Percentiles rank a stretch among this genome's conserved stretches.
Evolutionary conservation across 257 asterid genomes (phyloP).

Genomic region (Salvia rosmarinus): DNA sequence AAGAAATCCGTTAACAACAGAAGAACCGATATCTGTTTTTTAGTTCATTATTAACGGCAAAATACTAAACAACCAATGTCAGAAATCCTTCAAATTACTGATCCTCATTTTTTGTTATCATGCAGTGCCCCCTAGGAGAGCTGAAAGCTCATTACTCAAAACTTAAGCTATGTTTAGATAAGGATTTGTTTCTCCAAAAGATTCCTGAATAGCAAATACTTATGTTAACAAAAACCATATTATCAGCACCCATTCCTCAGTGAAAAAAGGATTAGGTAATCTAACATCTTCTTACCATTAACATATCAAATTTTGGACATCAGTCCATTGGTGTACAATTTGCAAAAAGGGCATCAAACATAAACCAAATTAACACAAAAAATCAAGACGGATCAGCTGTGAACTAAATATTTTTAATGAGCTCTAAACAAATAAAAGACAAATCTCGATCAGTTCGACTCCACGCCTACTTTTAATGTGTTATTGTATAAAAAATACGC

Average conservation of each 20-base stretch:
- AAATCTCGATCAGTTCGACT: neutral
- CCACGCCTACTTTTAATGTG: neutral
- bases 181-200: neutral
- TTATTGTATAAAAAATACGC: neutral
- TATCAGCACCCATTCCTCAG: neutral
- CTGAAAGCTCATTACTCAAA: neutral
- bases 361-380: neutral
- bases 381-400: neutral
- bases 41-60: neutral
- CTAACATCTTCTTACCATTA: neutral
- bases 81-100: neutral
- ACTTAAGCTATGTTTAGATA: neutral
- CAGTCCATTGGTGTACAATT: slow-evolving; percentile 1
- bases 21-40: neutral
- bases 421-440: slow-evolving; percentile 6
- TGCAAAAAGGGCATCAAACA: slow-evolving; percentile 5
- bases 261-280: neutral
- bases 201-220: slow-evolving; percentile 2
- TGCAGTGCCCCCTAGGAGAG: neutral
- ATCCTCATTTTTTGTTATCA: slow-evolving; percentile 5
- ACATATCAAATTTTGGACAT: neutral
- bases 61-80: neutral
- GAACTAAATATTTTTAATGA: neutral
- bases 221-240: neutral
- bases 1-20: neutral